Evolutionary conservation across 2,329 filamentous ascomycete genomes (phyloP).

Genomic region (Neobulgaria alba): DNA sequence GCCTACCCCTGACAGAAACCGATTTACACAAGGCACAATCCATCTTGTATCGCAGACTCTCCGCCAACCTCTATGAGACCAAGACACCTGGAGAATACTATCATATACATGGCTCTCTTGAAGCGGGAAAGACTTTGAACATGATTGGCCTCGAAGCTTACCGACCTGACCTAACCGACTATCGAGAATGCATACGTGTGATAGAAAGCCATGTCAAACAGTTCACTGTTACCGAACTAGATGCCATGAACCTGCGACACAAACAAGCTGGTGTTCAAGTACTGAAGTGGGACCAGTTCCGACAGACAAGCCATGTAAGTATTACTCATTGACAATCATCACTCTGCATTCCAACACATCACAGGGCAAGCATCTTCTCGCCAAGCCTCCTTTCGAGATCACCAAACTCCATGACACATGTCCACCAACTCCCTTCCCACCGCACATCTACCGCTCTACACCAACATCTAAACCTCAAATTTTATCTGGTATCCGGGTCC

Average conservation of each 20-base stretch:
- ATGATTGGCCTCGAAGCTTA: conserved; percentile 62
- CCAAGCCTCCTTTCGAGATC: conserved; percentile 39
- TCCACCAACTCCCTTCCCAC: conserved; percentile 36
- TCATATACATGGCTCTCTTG: conserved; percentile 67
- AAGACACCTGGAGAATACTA: conserved; percentile 59
- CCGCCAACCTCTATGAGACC: conserved; percentile 64
- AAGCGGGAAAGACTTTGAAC: conserved; percentile 58
- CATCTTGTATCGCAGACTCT: conserved; percentile 60
- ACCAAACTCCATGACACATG: conserved; percentile 36
- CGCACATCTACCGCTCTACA: conserved; percentile 9
- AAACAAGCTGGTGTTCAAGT: conserved; percentile 53
- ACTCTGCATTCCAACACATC: neutral
- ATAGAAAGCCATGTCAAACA: conserved; percentile 52
- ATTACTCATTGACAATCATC: neutral
- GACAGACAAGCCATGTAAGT: conserved; percentile 44
- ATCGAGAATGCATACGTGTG: conserved; percentile 46
- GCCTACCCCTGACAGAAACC: conserved; percentile 44
- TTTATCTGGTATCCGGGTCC: conserved; percentile 57
- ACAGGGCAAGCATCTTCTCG: conserved; percentile 33
- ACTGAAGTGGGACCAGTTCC: conserved; percentile 51
- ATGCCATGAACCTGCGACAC: conserved; percentile 45
- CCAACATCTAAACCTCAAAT: conserved; percentile 15
- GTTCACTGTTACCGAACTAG: conserved; percentile 47
- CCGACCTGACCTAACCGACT: conserved; percentile 51
- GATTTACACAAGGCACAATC: conserved; percentile 65